phyloP scores from a whole-genome alignment of 208 protist genomes.

The Strigomonas culicis region DNA sequence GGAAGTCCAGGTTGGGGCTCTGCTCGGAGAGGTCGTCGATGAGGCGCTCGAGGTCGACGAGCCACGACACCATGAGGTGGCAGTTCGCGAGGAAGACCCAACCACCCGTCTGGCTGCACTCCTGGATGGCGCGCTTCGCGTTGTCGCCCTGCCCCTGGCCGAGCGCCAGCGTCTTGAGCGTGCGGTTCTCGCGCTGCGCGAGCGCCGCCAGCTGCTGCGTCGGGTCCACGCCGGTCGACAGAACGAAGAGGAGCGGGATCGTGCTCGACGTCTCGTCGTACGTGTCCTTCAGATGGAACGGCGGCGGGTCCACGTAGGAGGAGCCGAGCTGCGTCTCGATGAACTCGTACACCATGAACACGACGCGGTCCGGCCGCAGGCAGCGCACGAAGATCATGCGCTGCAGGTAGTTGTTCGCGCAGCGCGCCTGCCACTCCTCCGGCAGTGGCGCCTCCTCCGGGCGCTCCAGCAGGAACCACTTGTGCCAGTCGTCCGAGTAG shows the following conservation, averaged over 20 bases:
- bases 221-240: slow-evolving; percentile 97
- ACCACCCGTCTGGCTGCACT: slow-evolving; percentile 90
- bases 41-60: slow-evolving; percentile 96
- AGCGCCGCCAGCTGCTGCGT: slow-evolving; percentile 91
- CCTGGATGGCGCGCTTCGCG: slow-evolving; percentile 91
- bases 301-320: slow-evolving; percentile 96
- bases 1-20: slow-evolving; percentile 95
- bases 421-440: slow-evolving; percentile 93
- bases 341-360: slow-evolving; percentile 96
- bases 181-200: slow-evolving; percentile 72
- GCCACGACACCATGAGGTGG: slow-evolving; percentile 97
- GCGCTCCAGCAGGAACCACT: slow-evolving; percentile 92
- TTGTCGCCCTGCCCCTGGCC: slow-evolving; percentile 97
- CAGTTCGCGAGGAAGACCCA: slow-evolving; percentile 99
- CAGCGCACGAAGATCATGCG: slow-evolving; percentile 97
- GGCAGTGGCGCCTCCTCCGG: slow-evolving; percentile 95
- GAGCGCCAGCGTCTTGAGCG: slow-evolving; percentile 94
- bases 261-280: slow-evolving; percentile 91
- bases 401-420: slow-evolving; percentile 91
- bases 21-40: slow-evolving; percentile 91
- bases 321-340: slow-evolving; percentile 93
- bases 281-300: slow-evolving; percentile 96
- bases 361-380: slow-evolving; percentile 96
- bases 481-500: slow-evolving; percentile 89
- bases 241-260: slow-evolving; percentile 97